Evolutionary conservation across 2,329 filamentous ascomycete genomes (phyloP).

Genomic region (Trichoderma koningiopsis): DNA sequence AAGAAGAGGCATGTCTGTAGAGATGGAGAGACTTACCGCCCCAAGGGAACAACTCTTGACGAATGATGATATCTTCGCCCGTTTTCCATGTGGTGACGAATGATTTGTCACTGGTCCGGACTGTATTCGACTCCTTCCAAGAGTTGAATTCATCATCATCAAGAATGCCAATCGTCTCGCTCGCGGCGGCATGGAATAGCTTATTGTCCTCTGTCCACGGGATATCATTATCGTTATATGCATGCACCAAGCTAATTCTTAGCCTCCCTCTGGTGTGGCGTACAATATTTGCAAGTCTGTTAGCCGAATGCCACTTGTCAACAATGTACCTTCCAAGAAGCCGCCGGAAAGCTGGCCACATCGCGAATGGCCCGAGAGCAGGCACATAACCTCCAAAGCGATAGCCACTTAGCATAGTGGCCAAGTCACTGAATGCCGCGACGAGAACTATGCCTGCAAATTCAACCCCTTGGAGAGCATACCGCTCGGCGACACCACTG

Average conservation of each 20-base stretch:
- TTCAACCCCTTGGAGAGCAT: conserved; percentile 60
- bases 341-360: conserved; percentile 64
- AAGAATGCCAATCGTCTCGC: conserved; percentile 47
- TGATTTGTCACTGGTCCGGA: conserved; percentile 47
- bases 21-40: conserved; percentile 49
- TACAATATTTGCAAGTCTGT: conserved; percentile 63
- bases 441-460: conserved; percentile 82
- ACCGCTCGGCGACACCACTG: conserved; percentile 72
- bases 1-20: background rate
- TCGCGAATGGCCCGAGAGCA: conserved; percentile 71
- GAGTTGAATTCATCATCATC: conserved; percentile 44
- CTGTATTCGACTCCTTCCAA: conserved; percentile 51
- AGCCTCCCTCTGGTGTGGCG: conserved; percentile 55
- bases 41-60: conserved; percentile 57
- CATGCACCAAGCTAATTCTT: conserved; percentile 74
- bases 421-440: conserved; percentile 75
- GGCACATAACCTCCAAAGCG: conserved; percentile 77
- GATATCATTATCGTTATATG: conserved; percentile 80
- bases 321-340: conserved; percentile 65
- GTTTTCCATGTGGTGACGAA: conserved; percentile 52
- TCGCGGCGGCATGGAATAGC: conserved; percentile 62
- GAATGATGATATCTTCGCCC: conserved; percentile 51
- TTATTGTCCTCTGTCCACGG: conserved; percentile 69
- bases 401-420: conserved; percentile 74
- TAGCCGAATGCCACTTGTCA: conserved; percentile 79